A percentile compares a stretch with the other conserved stretches of the same genome.
phyloP scores from a whole-genome alignment of 2,329 filamentous ascomycete genomes.

The Hymenotorrendiella dingleyae region DNA sequence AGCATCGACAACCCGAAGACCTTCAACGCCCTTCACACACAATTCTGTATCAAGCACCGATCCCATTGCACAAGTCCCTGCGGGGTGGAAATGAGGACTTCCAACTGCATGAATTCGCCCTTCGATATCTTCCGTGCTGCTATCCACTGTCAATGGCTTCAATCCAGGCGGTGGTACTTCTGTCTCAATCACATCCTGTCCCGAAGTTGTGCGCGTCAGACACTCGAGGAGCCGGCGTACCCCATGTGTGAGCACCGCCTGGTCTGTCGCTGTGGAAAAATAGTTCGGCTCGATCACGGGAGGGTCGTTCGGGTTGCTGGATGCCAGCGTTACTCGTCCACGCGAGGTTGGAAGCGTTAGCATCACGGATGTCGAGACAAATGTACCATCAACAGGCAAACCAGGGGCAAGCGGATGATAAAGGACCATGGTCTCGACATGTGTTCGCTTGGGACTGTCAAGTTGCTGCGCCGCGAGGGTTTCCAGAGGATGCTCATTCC shows the following conservation, averaged over 20 bases:
- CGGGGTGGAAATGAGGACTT: constrained; percentile 4
- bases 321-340: constrained; percentile 55
- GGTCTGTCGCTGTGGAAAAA: constrained; percentile 32
- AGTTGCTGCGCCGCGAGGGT: background rate
- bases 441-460: background rate
- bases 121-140: constrained; percentile 38
- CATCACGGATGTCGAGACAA: constrained; percentile 4
- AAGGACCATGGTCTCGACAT: background rate
- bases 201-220: constrained; percentile 6
- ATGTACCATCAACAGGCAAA: constrained; percentile 8
- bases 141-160: constrained; percentile 35
- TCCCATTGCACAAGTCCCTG: constrained; percentile 17
- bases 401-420: background rate
- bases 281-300: constrained; percentile 59
- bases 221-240: background rate
- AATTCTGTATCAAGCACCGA: constrained; percentile 22
- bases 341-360: constrained; percentile 6
- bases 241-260: background rate
- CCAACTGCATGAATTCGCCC: constrained; percentile 33
- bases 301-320: constrained; percentile 54
- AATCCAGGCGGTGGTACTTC: constrained; percentile 7
- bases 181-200: constrained; percentile 6
- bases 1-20: constrained; percentile 32
- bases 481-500: background rate
- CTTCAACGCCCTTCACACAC: constrained; percentile 15